phyloP scores from a whole-genome alignment of 2,329 filamentous ascomycete genomes.

The Penicillium freii region DNA sequence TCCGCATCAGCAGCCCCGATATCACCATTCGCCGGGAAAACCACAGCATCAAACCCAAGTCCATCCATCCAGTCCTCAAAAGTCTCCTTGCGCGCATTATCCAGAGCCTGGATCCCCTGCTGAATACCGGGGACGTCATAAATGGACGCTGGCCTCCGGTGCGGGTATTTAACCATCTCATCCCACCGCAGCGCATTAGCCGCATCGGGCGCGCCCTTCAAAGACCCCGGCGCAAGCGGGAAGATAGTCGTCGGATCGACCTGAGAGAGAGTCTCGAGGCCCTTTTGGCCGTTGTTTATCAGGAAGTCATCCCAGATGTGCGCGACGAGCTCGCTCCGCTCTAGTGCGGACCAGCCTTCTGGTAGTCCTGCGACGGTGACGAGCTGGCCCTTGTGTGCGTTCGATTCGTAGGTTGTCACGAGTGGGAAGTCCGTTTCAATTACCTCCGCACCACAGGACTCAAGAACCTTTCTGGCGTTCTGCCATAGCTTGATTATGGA shows the following conservation, averaged over 20 bases:
- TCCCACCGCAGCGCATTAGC: slow-evolving; percentile 27
- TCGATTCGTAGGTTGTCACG: slow-evolving; percentile 34
- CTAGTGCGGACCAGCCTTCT: slow-evolving; percentile 48
- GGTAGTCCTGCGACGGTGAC: slow-evolving; percentile 46
- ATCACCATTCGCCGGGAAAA: slow-evolving; percentile 53
- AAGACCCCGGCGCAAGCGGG: slow-evolving; percentile 31
- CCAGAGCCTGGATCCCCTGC: slow-evolving; percentile 46
- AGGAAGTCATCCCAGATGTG: slow-evolving; percentile 56
- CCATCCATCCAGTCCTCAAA: slow-evolving; percentile 53
- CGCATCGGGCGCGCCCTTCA: slow-evolving; percentile 24
- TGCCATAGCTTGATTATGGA: slow-evolving; percentile 42
- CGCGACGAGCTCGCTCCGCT: slow-evolving; percentile 51
- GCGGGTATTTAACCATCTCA: slow-evolving; percentile 29
- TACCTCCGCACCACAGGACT: slow-evolving; percentile 34
- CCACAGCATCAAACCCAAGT: slow-evolving; percentile 46
- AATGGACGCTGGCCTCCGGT: slow-evolving; percentile 34
- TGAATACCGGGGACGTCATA: slow-evolving; percentile 44
- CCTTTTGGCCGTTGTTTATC: slow-evolving; percentile 41
- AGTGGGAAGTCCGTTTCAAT: slow-evolving; percentile 36
- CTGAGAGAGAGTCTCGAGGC: slow-evolving; percentile 37
- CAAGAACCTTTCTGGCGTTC: slow-evolving; percentile 27
- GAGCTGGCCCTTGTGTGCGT: slow-evolving; percentile 30
- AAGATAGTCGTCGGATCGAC: slow-evolving; percentile 45
- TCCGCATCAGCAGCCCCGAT: slow-evolving; percentile 52
- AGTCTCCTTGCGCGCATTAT: slow-evolving; percentile 50